These are phyloP conservation scores for Boletus sensibilis DNA, from an alignment of 768 basidiomycete species.

Conservation along the genomic window DNA sequence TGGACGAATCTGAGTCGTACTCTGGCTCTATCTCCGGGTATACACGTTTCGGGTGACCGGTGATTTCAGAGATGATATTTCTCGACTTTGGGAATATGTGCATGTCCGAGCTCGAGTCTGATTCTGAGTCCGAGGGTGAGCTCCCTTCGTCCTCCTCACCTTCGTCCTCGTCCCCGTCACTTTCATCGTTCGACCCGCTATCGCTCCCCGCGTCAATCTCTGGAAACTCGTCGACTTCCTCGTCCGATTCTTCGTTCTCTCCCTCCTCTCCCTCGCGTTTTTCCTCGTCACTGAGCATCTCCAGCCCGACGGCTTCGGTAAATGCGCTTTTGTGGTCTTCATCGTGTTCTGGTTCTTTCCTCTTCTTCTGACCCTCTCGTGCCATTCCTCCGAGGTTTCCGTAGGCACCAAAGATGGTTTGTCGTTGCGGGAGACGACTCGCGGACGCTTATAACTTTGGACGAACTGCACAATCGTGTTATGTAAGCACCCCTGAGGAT, in stretches of 20 bases:
- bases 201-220: conserved; percentile 58
- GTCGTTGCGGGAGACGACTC: background rate
- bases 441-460: background rate
- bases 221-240: conserved; percentile 72
- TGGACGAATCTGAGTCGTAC: conserved; percentile 89
- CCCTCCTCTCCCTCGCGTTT: conserved; percentile 35
- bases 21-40: conserved; percentile 89
- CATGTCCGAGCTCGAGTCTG: conserved; percentile 45
- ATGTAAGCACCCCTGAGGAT: conserved; percentile 16
- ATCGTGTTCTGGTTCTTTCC: conserved; percentile 53
- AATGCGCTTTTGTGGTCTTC: conserved; percentile 34
- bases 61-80: conserved; percentile 73
- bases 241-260: conserved; percentile 44
- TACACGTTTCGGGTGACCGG: conserved; percentile 78
- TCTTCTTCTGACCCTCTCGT: conserved; percentile 47
- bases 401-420: background rate
- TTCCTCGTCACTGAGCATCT: conserved; percentile 78
- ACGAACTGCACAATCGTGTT: conserved; percentile 1
- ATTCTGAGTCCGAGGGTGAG: conserved; percentile 28
- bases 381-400: conserved; percentile 39
- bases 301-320: conserved; percentile 47
- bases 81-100: conserved; percentile 63
- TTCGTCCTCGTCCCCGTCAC: conserved; percentile 35
- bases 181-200: conserved; percentile 30
- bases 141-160: conserved; percentile 40